Evolutionary conservation across 2,329 filamentous ascomycete genomes (phyloP).

Genomic region (Berkeleyomyces basicola): DNA sequence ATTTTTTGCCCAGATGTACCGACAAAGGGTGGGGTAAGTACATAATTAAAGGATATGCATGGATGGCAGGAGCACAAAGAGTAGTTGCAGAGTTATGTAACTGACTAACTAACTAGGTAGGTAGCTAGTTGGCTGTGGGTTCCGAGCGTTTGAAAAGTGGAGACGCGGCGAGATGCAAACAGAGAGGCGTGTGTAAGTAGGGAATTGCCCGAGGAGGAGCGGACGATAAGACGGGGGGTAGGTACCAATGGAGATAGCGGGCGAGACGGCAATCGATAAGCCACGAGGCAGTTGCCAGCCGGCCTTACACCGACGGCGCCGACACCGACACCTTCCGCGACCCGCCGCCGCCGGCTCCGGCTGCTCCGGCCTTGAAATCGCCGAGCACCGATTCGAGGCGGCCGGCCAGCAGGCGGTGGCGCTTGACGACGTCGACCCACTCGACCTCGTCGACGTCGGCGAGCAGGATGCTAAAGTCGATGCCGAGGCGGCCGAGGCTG

Average conservation of each 20-base stretch:
- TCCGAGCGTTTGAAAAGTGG: neutral
- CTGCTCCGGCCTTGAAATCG: constrained; percentile 24
- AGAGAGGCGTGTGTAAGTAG: neutral
- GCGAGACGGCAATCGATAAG: neutral
- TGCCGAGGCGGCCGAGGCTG: constrained; percentile 74
- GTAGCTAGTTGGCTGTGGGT: no score
- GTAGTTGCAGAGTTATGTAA: no score
- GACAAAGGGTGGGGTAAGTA: neutral
- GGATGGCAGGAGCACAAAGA: no score
- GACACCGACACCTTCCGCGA: constrained; percentile 8
- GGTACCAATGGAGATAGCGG: no score
- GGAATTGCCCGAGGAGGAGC: neutral
- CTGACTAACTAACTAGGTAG: no score
- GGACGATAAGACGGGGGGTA: no score
- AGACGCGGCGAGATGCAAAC: neutral
- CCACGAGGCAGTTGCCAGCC: neutral
- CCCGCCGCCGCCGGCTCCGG: constrained; percentile 1
- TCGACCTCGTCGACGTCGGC: constrained; percentile 32
- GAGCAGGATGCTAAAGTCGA: constrained; percentile 81
- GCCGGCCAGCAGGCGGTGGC: constrained; percentile 71
- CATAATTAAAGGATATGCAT: neutral
- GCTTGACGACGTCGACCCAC: constrained; percentile 80
- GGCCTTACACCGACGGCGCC: neutral
- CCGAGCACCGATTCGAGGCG: constrained; percentile 55
- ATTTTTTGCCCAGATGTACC: neutral